Base-by-base conservation (phyloP, 1,284 basidiomycete genomes). In the Vanrija sp. region DNA sequence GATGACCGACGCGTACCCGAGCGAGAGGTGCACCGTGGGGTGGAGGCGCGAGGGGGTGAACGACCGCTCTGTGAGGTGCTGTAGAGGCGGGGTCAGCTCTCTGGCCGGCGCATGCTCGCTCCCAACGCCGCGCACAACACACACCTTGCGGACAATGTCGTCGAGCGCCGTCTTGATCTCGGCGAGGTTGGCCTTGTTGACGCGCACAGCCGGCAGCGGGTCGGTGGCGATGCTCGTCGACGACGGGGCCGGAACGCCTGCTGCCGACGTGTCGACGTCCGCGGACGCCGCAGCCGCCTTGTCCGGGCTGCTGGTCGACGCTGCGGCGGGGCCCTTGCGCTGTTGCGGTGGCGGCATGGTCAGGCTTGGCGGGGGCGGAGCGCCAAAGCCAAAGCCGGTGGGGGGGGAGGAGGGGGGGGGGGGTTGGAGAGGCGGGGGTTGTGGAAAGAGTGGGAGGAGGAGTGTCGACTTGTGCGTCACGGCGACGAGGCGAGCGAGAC, bases 151-250 rank as follows among this genome's bases (percentile, higher is more conserved):
- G 60, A 95, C 79, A 40, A 87, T 86, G 79, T 95, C 92, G 73
- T 96, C 93, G 64, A 89, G 87, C 14, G 92, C 85, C 65, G 86
- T 85, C 80, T 95, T 95, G 72, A 96, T 83, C 69, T 95, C 92
- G 19, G 82, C 82, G 48, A 84, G 68, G 71, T 83, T 91, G 25
- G 85, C 82, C 65, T 87, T 89, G 81, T 96, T 96, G 62, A 94
- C 85, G 69, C 87, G 88, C 68, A 92, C 81, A 0, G 56, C 62
- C 3, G 75, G 74, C 10, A 74, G 58, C 0, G 74, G 71, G 55
- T 72, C 73, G 5, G 63, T 69, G 12, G 63, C 62, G 19, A 74
- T 54, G 19, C 49, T 43, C 19, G 40, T 16, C 28, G 57, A 38
- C 28, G 57, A 38, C 19, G 39, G 29, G n/a, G 26, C 10, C 16